These are phyloP conservation scores for Tetrahymena thermophila DNA, from an alignment of 73 alveolate genomes.

Conservation along the genomic window DNA sequence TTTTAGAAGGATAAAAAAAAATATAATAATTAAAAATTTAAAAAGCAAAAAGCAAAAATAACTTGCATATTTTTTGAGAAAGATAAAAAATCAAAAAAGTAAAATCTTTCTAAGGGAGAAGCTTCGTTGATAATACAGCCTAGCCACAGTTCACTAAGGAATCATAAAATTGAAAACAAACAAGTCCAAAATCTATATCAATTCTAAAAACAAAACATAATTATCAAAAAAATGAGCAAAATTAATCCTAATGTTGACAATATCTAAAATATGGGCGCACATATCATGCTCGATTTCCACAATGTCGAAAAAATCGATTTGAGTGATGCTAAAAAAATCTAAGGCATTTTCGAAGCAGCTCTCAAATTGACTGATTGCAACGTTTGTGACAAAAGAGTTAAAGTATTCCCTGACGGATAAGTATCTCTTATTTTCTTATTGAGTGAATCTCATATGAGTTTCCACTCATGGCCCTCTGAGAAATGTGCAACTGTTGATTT, in stretches of 20 bases:
- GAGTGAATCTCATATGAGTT: conserved; percentile 7
- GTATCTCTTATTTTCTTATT: conserved; percentile 9
- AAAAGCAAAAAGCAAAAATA: neutral
- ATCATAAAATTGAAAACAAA: neutral
- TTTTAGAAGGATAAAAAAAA: neutral
- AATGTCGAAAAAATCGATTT: neutral
- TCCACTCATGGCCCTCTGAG: conserved; percentile 18
- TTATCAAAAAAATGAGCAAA: neutral
- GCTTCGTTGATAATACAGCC: neutral
- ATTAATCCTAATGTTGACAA: neutral
- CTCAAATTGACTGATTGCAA: neutral
- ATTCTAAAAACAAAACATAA: neutral
- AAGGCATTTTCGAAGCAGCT: neutral
- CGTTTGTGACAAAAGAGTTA: neutral
- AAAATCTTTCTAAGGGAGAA: neutral
- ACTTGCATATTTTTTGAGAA: neutral
- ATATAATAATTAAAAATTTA: neutral
- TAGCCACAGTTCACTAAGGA: neutral
- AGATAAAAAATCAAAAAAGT: neutral
- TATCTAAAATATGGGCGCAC: neutral
- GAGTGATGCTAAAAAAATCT: neutral
- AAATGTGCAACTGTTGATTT: conserved; percentile 6
- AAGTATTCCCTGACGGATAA: neutral
- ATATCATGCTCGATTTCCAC: neutral
- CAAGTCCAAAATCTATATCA: neutral